phyloP scores from a whole-genome alignment of 2,329 filamentous ascomycete genomes.

The Elsinoe australis region DNA sequence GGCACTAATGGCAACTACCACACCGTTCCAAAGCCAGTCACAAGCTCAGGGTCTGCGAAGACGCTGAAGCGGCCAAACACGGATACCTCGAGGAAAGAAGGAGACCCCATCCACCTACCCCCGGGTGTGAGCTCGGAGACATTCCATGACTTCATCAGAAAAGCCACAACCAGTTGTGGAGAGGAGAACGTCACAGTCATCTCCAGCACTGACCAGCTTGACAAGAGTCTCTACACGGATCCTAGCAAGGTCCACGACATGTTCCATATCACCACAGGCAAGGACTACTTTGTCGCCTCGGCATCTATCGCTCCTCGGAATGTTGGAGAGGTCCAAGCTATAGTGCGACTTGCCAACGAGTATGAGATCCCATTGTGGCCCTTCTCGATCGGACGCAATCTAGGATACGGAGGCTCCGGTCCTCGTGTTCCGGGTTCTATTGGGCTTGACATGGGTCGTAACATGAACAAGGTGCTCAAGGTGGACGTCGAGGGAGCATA shows the following conservation, averaged over 20 bases:
- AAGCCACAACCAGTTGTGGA: slow-evolving; percentile 1
- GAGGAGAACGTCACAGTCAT: slow-evolving; percentile 15
- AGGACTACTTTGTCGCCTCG: slow-evolving; percentile 40
- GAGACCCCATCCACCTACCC: slow-evolving; percentile 12
- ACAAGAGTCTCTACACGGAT: slow-evolving; percentile 16
- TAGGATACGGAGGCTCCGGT: slow-evolving; percentile 50
- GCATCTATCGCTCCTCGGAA: slow-evolving; percentile 34
- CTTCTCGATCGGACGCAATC: slow-evolving; percentile 44
- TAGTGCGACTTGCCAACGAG: slow-evolving; percentile 42
- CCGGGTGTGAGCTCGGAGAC: not conserved
- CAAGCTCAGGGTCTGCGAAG: not conserved
- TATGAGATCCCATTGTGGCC: slow-evolving; percentile 43
- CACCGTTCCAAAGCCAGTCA: not conserved
- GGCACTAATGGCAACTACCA: not conserved
- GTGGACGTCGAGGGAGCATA: slow-evolving; percentile 45
- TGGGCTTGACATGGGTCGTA: slow-evolving; percentile 44
- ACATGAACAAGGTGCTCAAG: slow-evolving; percentile 48
- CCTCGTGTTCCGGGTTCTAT: slow-evolving; percentile 47
- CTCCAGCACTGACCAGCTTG: slow-evolving; percentile 11
- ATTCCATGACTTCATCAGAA: slow-evolving; percentile 6
- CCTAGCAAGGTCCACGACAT: slow-evolving; percentile 19
- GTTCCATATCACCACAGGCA: slow-evolving; percentile 31
- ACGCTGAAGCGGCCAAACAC: slow-evolving; percentile 1
- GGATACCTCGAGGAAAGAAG: not conserved
- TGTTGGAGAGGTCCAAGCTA: slow-evolving; percentile 40